Evolutionary conservation across 805 yeast genomes (phyloP), one percentile per base, ranked within the genome.

Genomic region (Barnettozyma botsteinii): DNA sequence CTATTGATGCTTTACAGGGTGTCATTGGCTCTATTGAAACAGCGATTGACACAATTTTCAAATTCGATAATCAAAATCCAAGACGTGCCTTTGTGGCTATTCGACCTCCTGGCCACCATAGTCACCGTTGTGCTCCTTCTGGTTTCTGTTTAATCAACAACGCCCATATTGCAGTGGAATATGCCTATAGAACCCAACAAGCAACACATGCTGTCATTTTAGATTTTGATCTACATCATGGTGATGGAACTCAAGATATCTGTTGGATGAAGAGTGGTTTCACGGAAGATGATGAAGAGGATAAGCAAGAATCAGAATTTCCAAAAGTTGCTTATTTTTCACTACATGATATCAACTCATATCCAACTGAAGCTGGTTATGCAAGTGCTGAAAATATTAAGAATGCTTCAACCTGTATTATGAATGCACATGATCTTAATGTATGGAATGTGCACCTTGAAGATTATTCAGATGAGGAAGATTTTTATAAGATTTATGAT

Each of bases 41-140:
- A 1, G 88, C 83, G 2, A 67, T 84, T 1, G 93, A 85, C 53
- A 56, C 67, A 2, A 60, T 77, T 7, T 75, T 69, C 46, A 53
- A 50, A 3, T 55, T 49, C 3, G 53, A 48, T 13, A 53, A 44
- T 5, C 52, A 52, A 40, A 53, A 67, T 13, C 59, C 59, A 12
- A 63, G 60, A 31, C 65, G 74, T 32, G 79, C 81, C 2, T 84
- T 84, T 61, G 80, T 80, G 0, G 77, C 79, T 1, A 73, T 84
- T 31, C 66, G 93, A 36, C 93, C 93, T 2, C 93, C 94, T 1
- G 95, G 95, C 4, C 95, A 85, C 56, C 95, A 85, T 59, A 79
- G 87, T 19, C 93, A 84, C 52, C 81, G 87, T 0, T 77, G 82
- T 41, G 72, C 77, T n/a, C 95, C 95, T 0, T 79, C 88, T 19